Evolutionary conservation across 371 early-diverging fungal species (phyloP).

Genomic region (Mucor saturninus): DNA sequence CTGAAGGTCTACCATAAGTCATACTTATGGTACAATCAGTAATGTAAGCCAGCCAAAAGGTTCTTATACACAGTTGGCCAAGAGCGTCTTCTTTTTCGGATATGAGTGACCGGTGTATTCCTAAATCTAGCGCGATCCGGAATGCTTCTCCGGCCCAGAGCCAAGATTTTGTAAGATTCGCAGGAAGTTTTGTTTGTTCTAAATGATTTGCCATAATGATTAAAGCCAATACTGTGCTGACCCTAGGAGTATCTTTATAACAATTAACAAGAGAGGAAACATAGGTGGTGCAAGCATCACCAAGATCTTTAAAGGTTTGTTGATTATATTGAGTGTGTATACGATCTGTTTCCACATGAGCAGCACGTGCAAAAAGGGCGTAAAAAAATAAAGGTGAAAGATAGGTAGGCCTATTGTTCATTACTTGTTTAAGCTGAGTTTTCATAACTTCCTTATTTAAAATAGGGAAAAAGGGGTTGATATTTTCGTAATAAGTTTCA

Average conservation of each 20-base stretch:
- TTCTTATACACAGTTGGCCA: constrained; percentile 40
- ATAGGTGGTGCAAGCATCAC: constrained; percentile 25
- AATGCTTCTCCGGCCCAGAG: constrained; percentile 46
- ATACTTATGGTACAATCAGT: constrained; percentile 46
- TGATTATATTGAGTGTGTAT: constrained; percentile 3
- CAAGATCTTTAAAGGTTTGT: constrained; percentile 8
- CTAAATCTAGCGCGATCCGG: constrained; percentile 49
- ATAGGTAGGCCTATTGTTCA: constrained; percentile 11
- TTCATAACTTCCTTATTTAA: constrained; percentile 43
- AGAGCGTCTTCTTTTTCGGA: constrained; percentile 12
- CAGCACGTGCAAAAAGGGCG: constrained; percentile 47
- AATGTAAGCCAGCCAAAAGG: constrained; percentile 51
- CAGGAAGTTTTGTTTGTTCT: constrained; percentile 31
- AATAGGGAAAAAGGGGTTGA: constrained; percentile 61
- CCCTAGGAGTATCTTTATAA: constrained; percentile 34
- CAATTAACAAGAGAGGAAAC: constrained; percentile 21
- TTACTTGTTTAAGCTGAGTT: constrained; percentile 22
- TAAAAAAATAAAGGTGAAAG: constrained; percentile 49
- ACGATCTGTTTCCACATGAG: constrained; percentile 34
- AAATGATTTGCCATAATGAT: constrained; percentile 38
- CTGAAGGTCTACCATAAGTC: constrained; percentile 45
- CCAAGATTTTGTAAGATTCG: constrained; percentile 39
- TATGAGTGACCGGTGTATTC: constrained; percentile 39
- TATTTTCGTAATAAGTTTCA: constrained; percentile 55
- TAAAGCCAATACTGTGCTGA: constrained; percentile 40